Conservation (phyloP, 148 eudicot species). For the Fagopyrum homotropicum region DNA sequence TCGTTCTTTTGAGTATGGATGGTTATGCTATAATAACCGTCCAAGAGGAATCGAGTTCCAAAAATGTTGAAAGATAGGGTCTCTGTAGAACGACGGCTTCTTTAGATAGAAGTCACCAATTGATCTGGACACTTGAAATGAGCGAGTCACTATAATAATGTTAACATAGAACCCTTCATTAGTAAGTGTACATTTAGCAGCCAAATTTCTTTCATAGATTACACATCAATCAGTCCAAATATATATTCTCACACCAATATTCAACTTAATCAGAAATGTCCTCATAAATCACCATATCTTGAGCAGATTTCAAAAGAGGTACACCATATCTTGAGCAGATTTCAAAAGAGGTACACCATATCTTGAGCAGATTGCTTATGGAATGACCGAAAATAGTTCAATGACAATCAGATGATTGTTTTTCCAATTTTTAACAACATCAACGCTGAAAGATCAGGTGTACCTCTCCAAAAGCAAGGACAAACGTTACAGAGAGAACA, state of each 20-base stretch:
- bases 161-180: background rate
- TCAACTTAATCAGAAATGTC: too few relatives aligned
- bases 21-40: constrained; percentile 58
- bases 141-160: background rate
- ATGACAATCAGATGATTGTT: constrained; percentile 5
- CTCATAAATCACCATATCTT: too few relatives aligned
- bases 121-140: constrained; percentile 60
- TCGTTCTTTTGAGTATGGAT: constrained; percentile 37
- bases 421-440: background rate
- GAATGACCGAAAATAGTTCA: constrained; percentile 43
- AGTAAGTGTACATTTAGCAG: too few relatives aligned
- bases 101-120: constrained; percentile 77
- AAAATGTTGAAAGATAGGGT: constrained; percentile 43
- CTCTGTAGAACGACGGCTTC: constrained; percentile 15
- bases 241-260: too few relatives aligned
- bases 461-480: constrained; percentile 94
- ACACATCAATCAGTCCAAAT: too few relatives aligned
- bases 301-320: too few relatives aligned
- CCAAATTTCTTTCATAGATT: too few relatives aligned
- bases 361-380: constrained; percentile 43
- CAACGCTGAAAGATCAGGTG: background rate
- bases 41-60: constrained; percentile 44
- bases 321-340: too few relatives aligned
- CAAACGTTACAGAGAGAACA: constrained; percentile 90
- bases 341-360: too few relatives aligned